Percentiles rank a stretch among this genome's conserved stretches.
These are phyloP conservation scores for Cyclotella choctawhatcheeana DNA, from an alignment of 108 stramenopile species.

Conservation along the genomic window DNA sequence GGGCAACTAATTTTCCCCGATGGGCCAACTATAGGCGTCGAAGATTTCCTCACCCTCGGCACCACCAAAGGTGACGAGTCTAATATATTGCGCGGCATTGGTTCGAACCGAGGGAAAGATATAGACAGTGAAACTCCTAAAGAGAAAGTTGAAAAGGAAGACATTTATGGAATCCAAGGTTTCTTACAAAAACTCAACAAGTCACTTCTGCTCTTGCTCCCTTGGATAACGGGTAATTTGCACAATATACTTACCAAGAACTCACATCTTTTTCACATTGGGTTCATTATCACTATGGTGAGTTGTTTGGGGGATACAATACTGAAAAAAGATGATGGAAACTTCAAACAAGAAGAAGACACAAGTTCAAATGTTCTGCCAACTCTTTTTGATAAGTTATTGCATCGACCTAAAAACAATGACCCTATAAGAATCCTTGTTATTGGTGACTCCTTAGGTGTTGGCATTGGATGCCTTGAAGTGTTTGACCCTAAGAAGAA, in stretches of 20 bases:
- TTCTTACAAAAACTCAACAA: conserved; percentile 56
- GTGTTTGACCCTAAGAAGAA: conserved; percentile 56
- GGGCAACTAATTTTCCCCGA: conserved; percentile 64
- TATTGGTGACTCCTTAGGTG: conserved; percentile 71
- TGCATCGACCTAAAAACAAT: background rate
- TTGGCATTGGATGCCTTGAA: conserved; percentile 66
- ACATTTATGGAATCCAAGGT: background rate
- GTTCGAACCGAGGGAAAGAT: background rate
- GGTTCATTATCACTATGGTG: conserved; percentile 53
- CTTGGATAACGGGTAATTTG: conserved; percentile 51
- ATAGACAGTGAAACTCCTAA: background rate
- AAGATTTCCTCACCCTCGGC: conserved; percentile 12
- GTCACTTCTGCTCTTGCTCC: conserved; percentile 57
- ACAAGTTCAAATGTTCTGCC: background rate
- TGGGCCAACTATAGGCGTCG: conserved; percentile 61
- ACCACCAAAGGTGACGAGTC: background rate
- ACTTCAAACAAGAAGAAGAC: background rate
- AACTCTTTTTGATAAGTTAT: conserved; percentile 1
- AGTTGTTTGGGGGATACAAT: conserved; percentile 50
- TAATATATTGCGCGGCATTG: background rate
- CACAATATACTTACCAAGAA: conserved; percentile 49
- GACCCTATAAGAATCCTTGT: conserved; percentile 58
- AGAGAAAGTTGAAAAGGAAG: conserved; percentile 5
- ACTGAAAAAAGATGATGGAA: conserved; percentile 18
- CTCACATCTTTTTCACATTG: conserved; percentile 65